phyloP scores from a whole-genome alignment of 495 filamentous ascomycete genomes.

The Tuber melanosporum region DNA sequence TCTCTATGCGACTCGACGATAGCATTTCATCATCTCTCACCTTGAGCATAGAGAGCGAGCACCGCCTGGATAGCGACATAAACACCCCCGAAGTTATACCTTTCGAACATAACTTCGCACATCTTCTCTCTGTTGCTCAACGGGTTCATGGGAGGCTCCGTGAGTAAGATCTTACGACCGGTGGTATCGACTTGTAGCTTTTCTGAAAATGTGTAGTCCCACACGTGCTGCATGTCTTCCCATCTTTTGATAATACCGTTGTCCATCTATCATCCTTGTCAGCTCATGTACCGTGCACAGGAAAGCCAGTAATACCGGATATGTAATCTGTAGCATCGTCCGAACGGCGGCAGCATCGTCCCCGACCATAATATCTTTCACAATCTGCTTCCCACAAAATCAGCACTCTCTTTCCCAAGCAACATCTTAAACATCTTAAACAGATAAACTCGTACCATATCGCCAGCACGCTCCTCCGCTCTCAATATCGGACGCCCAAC shows the following conservation, averaged over 20 bases:
- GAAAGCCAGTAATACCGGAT: conserved; percentile 57
- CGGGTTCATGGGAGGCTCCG: conserved; percentile 96
- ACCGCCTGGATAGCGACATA: conserved; percentile 99
- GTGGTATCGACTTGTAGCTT: conserved; percentile 90
- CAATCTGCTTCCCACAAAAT: conserved; percentile 45
- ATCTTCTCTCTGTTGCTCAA: conserved; percentile 92
- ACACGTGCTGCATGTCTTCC: conserved; percentile 99
- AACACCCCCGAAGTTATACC: conserved; percentile 90
- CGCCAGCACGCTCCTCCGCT: conserved; percentile 75
- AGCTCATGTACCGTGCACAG: conserved; percentile 6
- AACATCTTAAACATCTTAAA: neutral
- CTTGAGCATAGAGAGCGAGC: conserved; percentile 94
- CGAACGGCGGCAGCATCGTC: conserved; percentile 94
- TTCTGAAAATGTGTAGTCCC: conserved; percentile 97
- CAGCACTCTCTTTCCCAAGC: conserved; percentile 7
- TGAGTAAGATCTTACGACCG: conserved; percentile 94
- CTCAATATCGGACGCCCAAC: conserved; percentile 96
- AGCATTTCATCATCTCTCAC: conserved; percentile 45
- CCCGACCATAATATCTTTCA: conserved; percentile 99
- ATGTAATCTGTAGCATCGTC: conserved; percentile 94
- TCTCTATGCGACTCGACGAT: neutral
- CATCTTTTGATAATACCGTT: conserved; percentile 98
- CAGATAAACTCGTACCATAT: conserved; percentile 47
- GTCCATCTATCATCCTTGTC: conserved; percentile 68
- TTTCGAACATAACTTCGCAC: conserved; percentile 98